A percentile compares a stretch with the other conserved stretches of the same genome.
Conservation (phyloP, 2,329 filamentous ascomycete species). For the Alternaria angustiovoidea region DNA sequence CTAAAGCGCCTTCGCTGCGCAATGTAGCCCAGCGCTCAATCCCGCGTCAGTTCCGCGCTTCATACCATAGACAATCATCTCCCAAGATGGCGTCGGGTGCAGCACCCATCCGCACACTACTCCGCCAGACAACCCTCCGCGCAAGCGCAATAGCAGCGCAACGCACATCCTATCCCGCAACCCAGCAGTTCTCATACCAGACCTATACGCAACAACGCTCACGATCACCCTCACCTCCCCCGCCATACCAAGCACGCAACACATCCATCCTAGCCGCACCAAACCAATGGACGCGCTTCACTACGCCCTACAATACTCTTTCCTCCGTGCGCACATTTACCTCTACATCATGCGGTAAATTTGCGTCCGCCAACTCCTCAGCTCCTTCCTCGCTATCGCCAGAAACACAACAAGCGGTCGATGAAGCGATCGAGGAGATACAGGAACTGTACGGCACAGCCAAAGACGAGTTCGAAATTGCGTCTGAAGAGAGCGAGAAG, state of each 20-base stretch:
- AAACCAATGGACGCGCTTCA: slow-evolving; percentile 47
- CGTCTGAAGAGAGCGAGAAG: slow-evolving; percentile 61
- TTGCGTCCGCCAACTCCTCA: slow-evolving; percentile 13
- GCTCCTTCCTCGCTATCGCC: slow-evolving; percentile 23
- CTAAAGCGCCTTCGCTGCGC: slow-evolving; percentile 21
- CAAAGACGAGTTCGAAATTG: slow-evolving; percentile 59
- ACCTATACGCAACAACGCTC: slow-evolving; percentile 22
- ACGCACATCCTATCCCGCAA: slow-evolving; percentile 29
- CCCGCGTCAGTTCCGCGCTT: slow-evolving; percentile 14
- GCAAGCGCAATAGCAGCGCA: slow-evolving; percentile 34
- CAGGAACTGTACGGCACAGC: slow-evolving; percentile 51
- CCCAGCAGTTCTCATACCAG: slow-evolving; percentile 30
- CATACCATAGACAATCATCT: slow-evolving; percentile 25
- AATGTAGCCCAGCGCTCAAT: slow-evolving; percentile 15
- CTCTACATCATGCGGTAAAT: slow-evolving; percentile 12
- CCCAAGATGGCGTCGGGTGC: slow-evolving; percentile 37
- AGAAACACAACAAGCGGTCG: slow-evolving; percentile 34
- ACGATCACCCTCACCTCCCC: slow-evolving; percentile 35
- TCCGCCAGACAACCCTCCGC: slow-evolving; percentile 40
- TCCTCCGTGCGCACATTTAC: slow-evolving; percentile 45
- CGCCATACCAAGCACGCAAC: slow-evolving; percentile 37
- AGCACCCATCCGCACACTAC: slow-evolving; percentile 37
- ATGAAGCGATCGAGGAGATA: slow-evolving; percentile 46
- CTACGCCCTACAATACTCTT: slow-evolving; percentile 37
- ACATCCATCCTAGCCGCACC: slow-evolving; percentile 34